Base-by-base conservation (phyloP, 306 rosid genomes). In the Vicia villosa region DNA sequence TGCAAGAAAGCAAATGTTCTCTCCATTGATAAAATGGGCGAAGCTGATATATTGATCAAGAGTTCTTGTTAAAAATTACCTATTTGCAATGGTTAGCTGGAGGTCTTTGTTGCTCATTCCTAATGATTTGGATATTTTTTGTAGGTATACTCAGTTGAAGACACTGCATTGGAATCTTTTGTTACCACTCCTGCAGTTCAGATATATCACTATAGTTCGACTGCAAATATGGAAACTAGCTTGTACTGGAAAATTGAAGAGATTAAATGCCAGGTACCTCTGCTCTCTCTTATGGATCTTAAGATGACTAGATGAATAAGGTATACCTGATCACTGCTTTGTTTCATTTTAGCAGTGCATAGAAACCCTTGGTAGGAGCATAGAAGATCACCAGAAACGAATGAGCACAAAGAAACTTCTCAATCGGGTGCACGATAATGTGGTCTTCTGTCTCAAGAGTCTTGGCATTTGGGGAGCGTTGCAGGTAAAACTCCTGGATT, bases 391-490 rank as follows among this genome's bases (percentile, higher is more conserved):
- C 71, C 84, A 82, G 84, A 81, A 76, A 68, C 82, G 81, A 32
- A 74, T 76, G 83, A 77, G 73, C 82, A 74, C 85, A 49, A 94
- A 88, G 80, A 94, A 79, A 74, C 70, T 73, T 64, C 79, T 94
- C 66, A 88, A 55, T 70, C 82, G 90, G 76, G 77, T 83, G 76
- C 97, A 94, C 74, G 89, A 90, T 15, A 94, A 83, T 81, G 68
- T 94, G 76, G 10, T 78, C 46, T 86, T 88, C 78, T 84, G 96
- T 74, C 74, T 94, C 81, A 69, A 19, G 47, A 84, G 65, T 76
- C 96, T 94, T 82, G 98, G 98, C 81, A 69, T 88, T 74, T 86
- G 86, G 85, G 98, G 98, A 74, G 96, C 95, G 11, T 74, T 81
- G 66, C 90, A 85, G 81, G 98, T 90, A 85, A 88, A 86, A 17